These are phyloP conservation scores for Pseudozyma pruni DNA, from an alignment of 1,284 basidiomycete species.

Conservation along the genomic window DNA sequence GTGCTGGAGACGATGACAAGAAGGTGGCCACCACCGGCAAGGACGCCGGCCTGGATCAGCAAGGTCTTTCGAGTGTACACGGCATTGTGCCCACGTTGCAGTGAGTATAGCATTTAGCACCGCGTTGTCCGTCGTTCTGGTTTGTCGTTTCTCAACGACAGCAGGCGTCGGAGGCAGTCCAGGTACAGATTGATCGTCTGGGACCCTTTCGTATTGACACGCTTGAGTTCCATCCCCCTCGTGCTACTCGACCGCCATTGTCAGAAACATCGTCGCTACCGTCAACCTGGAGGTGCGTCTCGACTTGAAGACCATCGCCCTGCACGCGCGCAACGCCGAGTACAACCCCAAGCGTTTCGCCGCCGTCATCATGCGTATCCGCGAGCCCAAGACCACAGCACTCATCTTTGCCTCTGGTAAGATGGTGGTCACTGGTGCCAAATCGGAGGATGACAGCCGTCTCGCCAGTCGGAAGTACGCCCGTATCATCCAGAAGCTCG, in stretches of 20 bases:
- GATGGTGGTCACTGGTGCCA: slow-evolving; percentile 99
- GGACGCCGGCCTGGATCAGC: slow-evolving; percentile 53
- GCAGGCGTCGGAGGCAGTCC: not conserved
- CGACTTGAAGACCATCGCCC: slow-evolving; percentile 97
- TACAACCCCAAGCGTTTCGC: slow-evolving; percentile 99
- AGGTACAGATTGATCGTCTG: slow-evolving; percentile 1
- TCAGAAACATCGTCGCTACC: slow-evolving; percentile 94
- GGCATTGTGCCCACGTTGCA: slow-evolving; percentile 69
- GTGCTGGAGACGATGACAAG: slow-evolving; percentile 39
- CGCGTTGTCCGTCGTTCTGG: too few species aligned
- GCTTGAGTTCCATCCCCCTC: not conserved
- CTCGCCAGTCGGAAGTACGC: slow-evolving; percentile 98
- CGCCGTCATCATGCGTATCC: slow-evolving; percentile 99
- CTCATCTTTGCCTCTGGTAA: slow-evolving; percentile 99
- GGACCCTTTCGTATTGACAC: slow-evolving; percentile 18
- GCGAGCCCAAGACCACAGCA: slow-evolving; percentile 98
- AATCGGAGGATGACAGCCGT: slow-evolving; percentile 97
- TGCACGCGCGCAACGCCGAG: slow-evolving; percentile 98
- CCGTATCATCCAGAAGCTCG: slow-evolving; percentile 98
- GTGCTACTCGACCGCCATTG: slow-evolving; percentile 3
- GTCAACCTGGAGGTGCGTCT: slow-evolving; percentile 97
- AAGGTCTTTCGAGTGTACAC: slow-evolving; percentile 64
- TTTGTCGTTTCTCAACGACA: too few species aligned
- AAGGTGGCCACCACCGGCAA: slow-evolving; percentile 35
- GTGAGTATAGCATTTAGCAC: slow-evolving; percentile 66